These are phyloP conservation scores for Paecilomyces variotii DNA, from an alignment of 2,329 filamentous ascomycete genomes.

Conservation along the genomic window DNA sequence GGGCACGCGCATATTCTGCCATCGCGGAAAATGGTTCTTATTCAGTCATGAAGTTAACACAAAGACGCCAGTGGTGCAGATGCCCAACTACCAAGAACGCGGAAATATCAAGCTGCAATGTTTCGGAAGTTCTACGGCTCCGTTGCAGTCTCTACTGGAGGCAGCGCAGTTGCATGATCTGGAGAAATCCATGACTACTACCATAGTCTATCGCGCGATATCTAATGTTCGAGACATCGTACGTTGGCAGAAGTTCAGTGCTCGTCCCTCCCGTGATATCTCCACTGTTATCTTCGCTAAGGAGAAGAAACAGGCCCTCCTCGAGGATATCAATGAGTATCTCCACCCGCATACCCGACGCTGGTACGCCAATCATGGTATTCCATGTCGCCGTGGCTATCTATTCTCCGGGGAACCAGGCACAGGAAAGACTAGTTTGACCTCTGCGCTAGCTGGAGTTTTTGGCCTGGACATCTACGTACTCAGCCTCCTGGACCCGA, in stretches of 20 bases:
- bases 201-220: slow-evolving; percentile 49
- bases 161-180: slow-evolving; percentile 49
- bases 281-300: slow-evolving; percentile 65
- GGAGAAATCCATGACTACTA: slow-evolving; percentile 30
- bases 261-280: slow-evolving; percentile 63
- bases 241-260: slow-evolving; percentile 51
- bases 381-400: slow-evolving; percentile 69
- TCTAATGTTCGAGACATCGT: slow-evolving; percentile 30
- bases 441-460: slow-evolving; percentile 57
- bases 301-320: slow-evolving; percentile 56
- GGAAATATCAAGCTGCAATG: slow-evolving; percentile 9
- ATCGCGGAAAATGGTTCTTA: slow-evolving; percentile 8
- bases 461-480: slow-evolving; percentile 62
- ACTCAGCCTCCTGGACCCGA: slow-evolving; percentile 52
- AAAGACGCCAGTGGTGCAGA: slow-evolving; percentile 1
- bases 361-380: slow-evolving; percentile 69
- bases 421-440: slow-evolving; percentile 65
- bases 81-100: neutral
- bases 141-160: slow-evolving; percentile 17
- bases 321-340: slow-evolving; percentile 70
- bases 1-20: slow-evolving; percentile 9
- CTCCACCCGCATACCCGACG: slow-evolving; percentile 56
- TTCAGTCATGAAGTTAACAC: slow-evolving; percentile 4
- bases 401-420: slow-evolving; percentile 69
- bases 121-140: slow-evolving; percentile 7